These are phyloP conservation scores for Scleroderma citrinum DNA, from an alignment of 768 basidiomycete genomes.

Conservation along the genomic window DNA sequence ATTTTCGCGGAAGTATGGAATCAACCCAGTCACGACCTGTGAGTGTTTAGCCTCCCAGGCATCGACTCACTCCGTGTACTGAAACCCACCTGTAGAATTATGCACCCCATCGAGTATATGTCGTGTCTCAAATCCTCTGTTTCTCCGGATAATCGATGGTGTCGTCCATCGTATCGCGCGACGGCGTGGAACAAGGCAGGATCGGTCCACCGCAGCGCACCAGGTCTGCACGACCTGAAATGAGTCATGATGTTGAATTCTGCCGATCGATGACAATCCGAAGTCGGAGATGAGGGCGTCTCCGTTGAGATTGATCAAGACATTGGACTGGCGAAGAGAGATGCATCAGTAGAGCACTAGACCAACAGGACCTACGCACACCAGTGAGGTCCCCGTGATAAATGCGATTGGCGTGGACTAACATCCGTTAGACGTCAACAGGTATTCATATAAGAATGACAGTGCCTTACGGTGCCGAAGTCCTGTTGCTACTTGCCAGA, in stretches of 20 bases:
- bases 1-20: slow-evolving; percentile 1
- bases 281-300: slow-evolving; percentile 28
- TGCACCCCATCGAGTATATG: slow-evolving; percentile 16
- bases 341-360: not conserved
- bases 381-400: slow-evolving; percentile 8
- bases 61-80: too few relatives aligned
- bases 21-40: slow-evolving; percentile 3
- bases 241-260: slow-evolving; percentile 27
- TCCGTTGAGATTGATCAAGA: slow-evolving; percentile 3
- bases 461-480: slow-evolving; percentile 32
- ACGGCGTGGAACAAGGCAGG: slow-evolving; percentile 10
- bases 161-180: not conserved
- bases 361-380: not conserved
- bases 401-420: slow-evolving; percentile 3
- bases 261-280: slow-evolving; percentile 35
- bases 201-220: slow-evolving; percentile 10
- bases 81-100: slow-evolving; percentile 16
- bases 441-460: not conserved
- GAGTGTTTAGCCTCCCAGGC: not conserved
- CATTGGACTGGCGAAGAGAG: slow-evolving; percentile 4
- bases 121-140: slow-evolving; percentile 3
- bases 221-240: slow-evolving; percentile 7
- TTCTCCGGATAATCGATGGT: not conserved
- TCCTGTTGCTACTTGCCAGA: slow-evolving; percentile 33
- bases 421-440: not conserved